These are phyloP conservation scores for Cryphonectria nitschkei DNA, from an alignment of 2,329 filamentous ascomycete genomes.

Conservation along the genomic window DNA sequence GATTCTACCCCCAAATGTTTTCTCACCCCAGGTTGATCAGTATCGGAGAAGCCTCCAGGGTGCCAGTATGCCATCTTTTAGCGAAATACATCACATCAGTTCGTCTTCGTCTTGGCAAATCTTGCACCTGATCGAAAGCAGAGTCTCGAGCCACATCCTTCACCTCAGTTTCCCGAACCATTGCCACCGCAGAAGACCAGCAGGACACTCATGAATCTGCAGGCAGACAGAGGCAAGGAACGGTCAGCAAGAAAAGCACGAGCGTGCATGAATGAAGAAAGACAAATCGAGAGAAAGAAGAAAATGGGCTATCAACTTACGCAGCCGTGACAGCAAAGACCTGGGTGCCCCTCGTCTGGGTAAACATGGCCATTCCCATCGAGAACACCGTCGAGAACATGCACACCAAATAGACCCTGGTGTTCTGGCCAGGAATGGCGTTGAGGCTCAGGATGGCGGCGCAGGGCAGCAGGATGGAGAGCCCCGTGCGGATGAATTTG, in stretches of 20 bases:
- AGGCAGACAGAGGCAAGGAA: neutral
- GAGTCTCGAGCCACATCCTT: neutral
- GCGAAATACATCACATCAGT: no score
- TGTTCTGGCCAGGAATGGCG: slow-evolving; percentile 28
- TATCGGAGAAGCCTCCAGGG: no score
- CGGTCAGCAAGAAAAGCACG: neutral
- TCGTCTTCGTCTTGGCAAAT: no score
- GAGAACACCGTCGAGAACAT: slow-evolving; percentile 36
- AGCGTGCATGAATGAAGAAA: neutral
- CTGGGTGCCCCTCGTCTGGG: slow-evolving; percentile 36
- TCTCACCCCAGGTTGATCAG: no score
- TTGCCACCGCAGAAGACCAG: neutral
- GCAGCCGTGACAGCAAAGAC: slow-evolving; percentile 37
- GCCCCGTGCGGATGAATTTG: slow-evolving; percentile 30
- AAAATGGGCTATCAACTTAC: slow-evolving; percentile 23
- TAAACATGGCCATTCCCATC: slow-evolving; percentile 34
- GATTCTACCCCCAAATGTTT: no score
- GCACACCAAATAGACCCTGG: slow-evolving; percentile 34
- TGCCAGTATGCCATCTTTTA: no score
- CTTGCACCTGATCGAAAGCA: no score
- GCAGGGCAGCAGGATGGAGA: slow-evolving; percentile 31
- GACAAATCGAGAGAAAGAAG: neutral
- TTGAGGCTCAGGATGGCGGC: slow-evolving; percentile 32
- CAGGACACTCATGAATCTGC: neutral
- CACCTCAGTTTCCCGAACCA: neutral